A percentile compares a stretch with the other conserved stretches of the same genome.
Evolutionary conservation across 768 basidiomycete genomes (phyloP).

Genomic region (Astraeus odoratus): DNA sequence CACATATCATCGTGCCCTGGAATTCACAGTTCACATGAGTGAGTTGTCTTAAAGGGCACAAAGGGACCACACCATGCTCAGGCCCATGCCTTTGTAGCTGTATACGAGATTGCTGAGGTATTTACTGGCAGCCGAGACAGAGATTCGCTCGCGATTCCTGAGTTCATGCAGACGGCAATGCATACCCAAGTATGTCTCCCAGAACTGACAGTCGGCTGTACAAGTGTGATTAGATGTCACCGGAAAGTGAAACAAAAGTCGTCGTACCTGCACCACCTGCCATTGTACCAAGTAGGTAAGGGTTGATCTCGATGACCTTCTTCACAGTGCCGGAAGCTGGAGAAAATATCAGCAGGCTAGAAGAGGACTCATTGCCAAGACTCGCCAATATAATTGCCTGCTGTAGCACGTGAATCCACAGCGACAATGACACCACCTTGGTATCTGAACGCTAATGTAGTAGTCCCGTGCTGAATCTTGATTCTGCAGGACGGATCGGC

Average conservation of each 20-base stretch:
- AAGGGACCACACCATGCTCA: slow-evolving; percentile 79
- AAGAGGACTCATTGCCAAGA: slow-evolving; percentile 6
- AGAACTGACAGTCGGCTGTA: slow-evolving; percentile 90
- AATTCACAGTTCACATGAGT: not conserved
- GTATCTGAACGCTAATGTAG: slow-evolving; percentile 95
- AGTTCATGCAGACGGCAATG: slow-evolving; percentile 97
- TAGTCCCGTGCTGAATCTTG: slow-evolving; percentile 98
- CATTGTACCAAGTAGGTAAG: slow-evolving; percentile 98
- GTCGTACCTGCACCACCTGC: slow-evolving; percentile 91
- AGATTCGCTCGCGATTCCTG: slow-evolving; percentile 93
- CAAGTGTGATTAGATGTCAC: slow-evolving; percentile 3
- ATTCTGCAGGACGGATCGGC: slow-evolving; percentile 93
- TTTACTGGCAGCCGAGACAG: slow-evolving; percentile 98
- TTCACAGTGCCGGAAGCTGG: slow-evolving; percentile 94
- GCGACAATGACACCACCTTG: slow-evolving; percentile 98
- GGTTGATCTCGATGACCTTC: slow-evolving; percentile 99
- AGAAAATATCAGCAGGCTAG: not conserved
- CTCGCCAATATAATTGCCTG: slow-evolving; percentile 93
- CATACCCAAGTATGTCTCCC: slow-evolving; percentile 99
- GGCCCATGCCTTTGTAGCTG: slow-evolving; percentile 97
- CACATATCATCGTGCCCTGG: slow-evolving; percentile 99
- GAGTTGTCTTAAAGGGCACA: not conserved
- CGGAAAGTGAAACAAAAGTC: not conserved
- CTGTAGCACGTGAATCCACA: slow-evolving; percentile 97
- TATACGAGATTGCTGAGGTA: slow-evolving; percentile 97